Evolutionary conservation across 2,329 filamentous ascomycete species (phyloP).

Genomic region (Cadophora sp.): DNA sequence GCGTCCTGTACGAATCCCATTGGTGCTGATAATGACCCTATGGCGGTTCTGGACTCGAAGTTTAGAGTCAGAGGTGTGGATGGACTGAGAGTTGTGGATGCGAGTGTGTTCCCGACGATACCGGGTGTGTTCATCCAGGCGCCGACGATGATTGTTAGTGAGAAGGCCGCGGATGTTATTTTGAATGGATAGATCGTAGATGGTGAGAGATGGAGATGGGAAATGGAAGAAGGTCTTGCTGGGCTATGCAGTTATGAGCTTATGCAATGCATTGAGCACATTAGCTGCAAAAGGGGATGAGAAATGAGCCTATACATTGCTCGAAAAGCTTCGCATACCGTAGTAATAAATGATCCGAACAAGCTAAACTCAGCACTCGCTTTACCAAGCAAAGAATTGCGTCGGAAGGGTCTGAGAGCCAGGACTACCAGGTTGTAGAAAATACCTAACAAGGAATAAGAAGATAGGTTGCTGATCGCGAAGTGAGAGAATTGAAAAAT

Average conservation of each 20-base stretch:
- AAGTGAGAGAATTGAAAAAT: too few relatives aligned
- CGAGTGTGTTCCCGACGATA: constrained; percentile 60
- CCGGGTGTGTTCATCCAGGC: constrained; percentile 54
- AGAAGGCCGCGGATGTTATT: constrained; percentile 69
- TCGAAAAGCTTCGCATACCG: too few relatives aligned
- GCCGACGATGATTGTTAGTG: constrained; percentile 61
- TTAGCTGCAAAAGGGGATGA: background rate
- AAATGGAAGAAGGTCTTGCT: background rate
- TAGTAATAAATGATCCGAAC: too few relatives aligned
- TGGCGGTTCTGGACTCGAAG: constrained; percentile 61
- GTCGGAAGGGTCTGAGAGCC: too few relatives aligned
- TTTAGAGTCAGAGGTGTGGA: constrained; percentile 63
- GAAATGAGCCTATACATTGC: background rate
- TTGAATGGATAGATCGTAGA: constrained; percentile 1
- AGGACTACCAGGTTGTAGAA: too few relatives aligned
- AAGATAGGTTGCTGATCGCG: too few relatives aligned
- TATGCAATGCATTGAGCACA: background rate
- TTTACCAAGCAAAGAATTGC: too few relatives aligned
- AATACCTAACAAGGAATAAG: too few relatives aligned
- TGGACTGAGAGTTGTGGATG: constrained; percentile 67
- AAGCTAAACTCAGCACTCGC: too few relatives aligned
- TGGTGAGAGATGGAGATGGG: too few relatives aligned
- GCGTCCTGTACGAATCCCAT: constrained; percentile 62
- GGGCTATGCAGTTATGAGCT: background rate
- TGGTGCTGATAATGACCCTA: constrained; percentile 58